These are phyloP conservation scores for Candida dubliniensis DNA, from an alignment of 1,139 yeast species.

Conservation along the genomic window DNA sequence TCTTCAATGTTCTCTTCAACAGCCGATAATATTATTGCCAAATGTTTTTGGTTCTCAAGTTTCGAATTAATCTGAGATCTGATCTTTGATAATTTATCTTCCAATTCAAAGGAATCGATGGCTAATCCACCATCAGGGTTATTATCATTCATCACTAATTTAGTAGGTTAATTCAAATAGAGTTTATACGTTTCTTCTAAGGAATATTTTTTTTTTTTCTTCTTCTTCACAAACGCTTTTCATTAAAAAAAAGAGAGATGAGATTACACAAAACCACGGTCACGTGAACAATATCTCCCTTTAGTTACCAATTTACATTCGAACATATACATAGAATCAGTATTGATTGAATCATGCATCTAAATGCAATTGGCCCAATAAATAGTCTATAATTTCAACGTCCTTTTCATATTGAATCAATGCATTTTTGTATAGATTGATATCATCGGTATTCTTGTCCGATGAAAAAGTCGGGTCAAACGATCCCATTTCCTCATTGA, in stretches of 20 bases:
- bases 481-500: constrained; percentile 31
- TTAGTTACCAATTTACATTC: not conserved
- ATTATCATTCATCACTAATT: constrained; percentile 24
- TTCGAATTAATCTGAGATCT: constrained; percentile 72
- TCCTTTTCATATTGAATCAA: constrained; percentile 29
- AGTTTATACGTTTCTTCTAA: not conserved
- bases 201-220: not conserved
- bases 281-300: constrained; percentile 1
- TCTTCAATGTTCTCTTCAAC: constrained; percentile 86
- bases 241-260: constrained; percentile 7
- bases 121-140: constrained; percentile 48
- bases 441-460: constrained; percentile 23
- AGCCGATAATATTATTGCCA: constrained; percentile 72
- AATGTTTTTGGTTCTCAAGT: constrained; percentile 78
- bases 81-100: constrained; percentile 66
- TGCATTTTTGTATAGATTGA: constrained; percentile 33
- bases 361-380: constrained; percentile 42
- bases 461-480: constrained; percentile 26
- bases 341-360: constrained; percentile 34
- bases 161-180: not conserved
- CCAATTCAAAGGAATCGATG: constrained; percentile 51
- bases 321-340: not conserved
- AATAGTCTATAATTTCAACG: constrained; percentile 41
- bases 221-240: not conserved
- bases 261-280: constrained; percentile 1